phyloP scores from a whole-genome alignment of 139 green algal genomes.

The Coelastrella sp. region DNA sequence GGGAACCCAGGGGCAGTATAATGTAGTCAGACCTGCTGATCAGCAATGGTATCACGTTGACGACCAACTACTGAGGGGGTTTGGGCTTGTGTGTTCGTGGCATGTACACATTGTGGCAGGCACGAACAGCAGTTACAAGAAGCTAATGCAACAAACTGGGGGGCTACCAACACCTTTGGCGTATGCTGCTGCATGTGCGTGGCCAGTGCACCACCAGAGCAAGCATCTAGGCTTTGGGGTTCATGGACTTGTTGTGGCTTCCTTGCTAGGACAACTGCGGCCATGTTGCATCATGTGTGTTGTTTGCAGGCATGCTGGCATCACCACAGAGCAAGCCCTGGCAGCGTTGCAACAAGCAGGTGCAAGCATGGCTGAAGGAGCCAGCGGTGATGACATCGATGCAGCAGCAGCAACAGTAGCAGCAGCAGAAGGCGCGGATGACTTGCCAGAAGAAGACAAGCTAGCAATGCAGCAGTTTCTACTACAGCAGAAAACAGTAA shows the following conservation, averaged over 20 bases:
- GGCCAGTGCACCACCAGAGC: too few relatives aligned
- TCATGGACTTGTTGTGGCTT: too few relatives aligned
- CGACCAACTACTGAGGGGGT: too few relatives aligned
- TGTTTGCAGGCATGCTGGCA: conserved; percentile 49
- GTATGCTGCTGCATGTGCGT: too few relatives aligned
- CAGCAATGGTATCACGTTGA: too few relatives aligned
- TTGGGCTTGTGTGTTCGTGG: too few relatives aligned
- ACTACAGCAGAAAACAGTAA: conserved; percentile 67
- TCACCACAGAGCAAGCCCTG: conserved; percentile 75
- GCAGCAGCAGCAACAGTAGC: conserved; percentile 13
- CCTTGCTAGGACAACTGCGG: not conserved
- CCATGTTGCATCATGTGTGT: not conserved
- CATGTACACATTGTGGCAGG: too few relatives aligned
- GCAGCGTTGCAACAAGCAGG: conserved; percentile 66
- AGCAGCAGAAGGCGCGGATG: conserved; percentile 43
- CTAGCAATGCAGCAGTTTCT: conserved; percentile 76
- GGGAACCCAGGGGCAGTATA: too few relatives aligned
- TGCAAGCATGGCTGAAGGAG: conserved; percentile 41
- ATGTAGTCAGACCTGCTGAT: too few relatives aligned
- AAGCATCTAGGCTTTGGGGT: too few relatives aligned
- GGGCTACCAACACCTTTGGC: not conserved
- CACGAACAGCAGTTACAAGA: too few relatives aligned
- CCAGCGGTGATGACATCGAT: conserved; percentile 41
- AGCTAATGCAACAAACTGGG: too few relatives aligned
- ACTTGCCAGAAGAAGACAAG: conserved; percentile 77